Evolutionary conservation across 148 eudicot genomes (phyloP).

Genomic region (Amaranthus cruentus): DNA sequence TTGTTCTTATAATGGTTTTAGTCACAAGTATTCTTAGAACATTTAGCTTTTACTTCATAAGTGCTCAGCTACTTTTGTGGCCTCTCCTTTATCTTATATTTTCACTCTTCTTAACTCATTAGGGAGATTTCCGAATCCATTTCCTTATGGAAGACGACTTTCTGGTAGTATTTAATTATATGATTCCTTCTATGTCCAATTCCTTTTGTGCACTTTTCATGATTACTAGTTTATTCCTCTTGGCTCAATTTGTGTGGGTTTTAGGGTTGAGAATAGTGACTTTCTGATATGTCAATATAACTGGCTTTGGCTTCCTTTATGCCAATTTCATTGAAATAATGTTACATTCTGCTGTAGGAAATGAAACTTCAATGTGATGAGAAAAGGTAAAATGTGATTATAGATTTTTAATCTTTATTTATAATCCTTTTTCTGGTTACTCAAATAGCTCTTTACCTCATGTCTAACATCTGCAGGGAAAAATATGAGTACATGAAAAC

Average conservation of each 20-base stretch:
- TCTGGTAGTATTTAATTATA: background rate
- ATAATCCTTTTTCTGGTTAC: background rate
- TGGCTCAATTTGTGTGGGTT: background rate
- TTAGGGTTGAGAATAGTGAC: background rate
- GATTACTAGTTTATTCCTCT: background rate
- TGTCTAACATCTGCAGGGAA: conserved; percentile 38
- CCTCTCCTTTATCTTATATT: background rate
- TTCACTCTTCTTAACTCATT: background rate
- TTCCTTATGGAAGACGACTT: background rate
- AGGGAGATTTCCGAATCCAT: background rate
- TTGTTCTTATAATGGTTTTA: too few species aligned
- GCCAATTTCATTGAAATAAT: too few species aligned
- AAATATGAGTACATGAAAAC: conserved; percentile 53
- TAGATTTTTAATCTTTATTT: background rate
- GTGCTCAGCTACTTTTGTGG: too few species aligned
- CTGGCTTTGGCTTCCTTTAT: background rate
- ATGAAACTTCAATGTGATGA: conserved; percentile 82
- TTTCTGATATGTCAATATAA: background rate
- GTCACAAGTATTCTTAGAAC: too few species aligned
- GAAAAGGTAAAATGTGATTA: conserved; percentile 46
- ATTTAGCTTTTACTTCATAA: too few species aligned
- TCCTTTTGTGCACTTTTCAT: background rate
- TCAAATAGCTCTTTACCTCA: conserved; percentile 14
- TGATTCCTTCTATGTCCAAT: background rate
- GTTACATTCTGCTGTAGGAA: conserved; percentile 46